Base-by-base conservation (phyloP, 768 basidiomycete species). In the Trichaptum fuscoviolaceum region DNA sequence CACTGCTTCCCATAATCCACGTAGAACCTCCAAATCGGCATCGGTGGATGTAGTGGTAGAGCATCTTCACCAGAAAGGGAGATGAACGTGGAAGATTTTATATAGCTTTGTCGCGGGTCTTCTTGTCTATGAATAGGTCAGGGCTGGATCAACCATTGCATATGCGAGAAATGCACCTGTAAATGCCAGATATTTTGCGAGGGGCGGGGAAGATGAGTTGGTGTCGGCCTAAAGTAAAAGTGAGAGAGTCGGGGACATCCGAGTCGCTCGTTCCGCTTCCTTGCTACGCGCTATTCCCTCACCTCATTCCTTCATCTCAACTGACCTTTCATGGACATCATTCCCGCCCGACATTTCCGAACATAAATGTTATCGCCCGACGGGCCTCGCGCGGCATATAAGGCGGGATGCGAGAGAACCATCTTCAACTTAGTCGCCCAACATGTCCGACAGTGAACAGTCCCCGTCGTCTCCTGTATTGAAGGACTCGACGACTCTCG, bases 121-220 rank as follows among this genome's bases (percentile, higher is more conserved):
- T 89, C 82, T 97, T 96, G 73, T 98, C 96, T 95, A 70, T 62
- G 67, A 63, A 66, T 63, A 35, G 60, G 57, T 34, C 25, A 17
- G 35, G 18, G 23, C 3, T 63, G 52, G 42, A 35, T 58, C 8
- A 65, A 57, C 25, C 57, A 59, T 17, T 67, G 68, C 63, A 63
- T 34, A 57, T 23, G 18, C 23, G 57, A 61, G 61, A 35, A 62
- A 75, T 84, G 70, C 71, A 93, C 95, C 95, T 69, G 92, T 94
- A 26, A 95, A 95, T 23, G 95, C 95, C 59, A 99, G 87, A 74
- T 91, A 91, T 79, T 97, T 97, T 66, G 87, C 95, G 34, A 97
- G 78, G 0, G 95, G 95, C 66, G 87, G 85, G 24, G 79, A 75
- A 61, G 76, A 70, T 63, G 26, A 61, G 60, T 61, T 15, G 25